phyloP scores from a whole-genome alignment of 371 early-diverging fungal species.

The Paramicrosporidium saccamoebae region DNA sequence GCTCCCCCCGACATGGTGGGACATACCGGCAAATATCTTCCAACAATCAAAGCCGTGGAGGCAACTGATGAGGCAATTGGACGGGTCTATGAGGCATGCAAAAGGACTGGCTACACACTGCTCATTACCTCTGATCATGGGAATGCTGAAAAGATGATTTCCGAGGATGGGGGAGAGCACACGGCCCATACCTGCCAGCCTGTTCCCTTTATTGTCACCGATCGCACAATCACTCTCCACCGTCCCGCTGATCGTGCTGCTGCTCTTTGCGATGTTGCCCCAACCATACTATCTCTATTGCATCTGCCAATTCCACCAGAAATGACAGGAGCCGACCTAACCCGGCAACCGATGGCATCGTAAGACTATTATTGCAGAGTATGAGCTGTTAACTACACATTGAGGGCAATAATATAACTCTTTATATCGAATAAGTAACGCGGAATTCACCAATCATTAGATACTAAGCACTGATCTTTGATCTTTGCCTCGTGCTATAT shows the following conservation, averaged over 20 bases:
- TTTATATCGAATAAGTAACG: too few relatives aligned
- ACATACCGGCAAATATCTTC: slow-evolving; percentile 90
- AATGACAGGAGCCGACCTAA: slow-evolving; percentile 46
- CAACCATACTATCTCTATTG: slow-evolving; percentile 78
- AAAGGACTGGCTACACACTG: slow-evolving; percentile 50
- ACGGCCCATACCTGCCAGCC: slow-evolving; percentile 78
- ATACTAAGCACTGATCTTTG: too few relatives aligned
- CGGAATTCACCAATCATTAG: too few relatives aligned
- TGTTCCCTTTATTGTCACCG: slow-evolving; percentile 52
- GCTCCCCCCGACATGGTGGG: slow-evolving; percentile 99
- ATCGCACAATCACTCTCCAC: slow-evolving; percentile 8
- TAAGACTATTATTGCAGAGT: too few relatives aligned
- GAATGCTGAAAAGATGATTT: slow-evolving; percentile 95
- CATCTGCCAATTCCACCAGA: slow-evolving; percentile 66
- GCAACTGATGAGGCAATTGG: slow-evolving; percentile 86
- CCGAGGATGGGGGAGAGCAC: slow-evolving; percentile 42
- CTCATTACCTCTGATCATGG: slow-evolving; percentile 98
- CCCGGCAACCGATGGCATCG: background rate
- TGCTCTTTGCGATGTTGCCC: slow-evolving; percentile 90
- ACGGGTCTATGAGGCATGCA: slow-evolving; percentile 64
- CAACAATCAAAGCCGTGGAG: slow-evolving; percentile 66
- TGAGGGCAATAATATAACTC: too few relatives aligned
- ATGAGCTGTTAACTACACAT: too few relatives aligned
- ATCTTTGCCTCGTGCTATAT: too few relatives aligned
- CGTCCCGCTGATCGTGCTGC: slow-evolving; percentile 14